Base-by-base conservation (phyloP, 192 early-diverging fungal genomes). In the Backusella australiensis region DNA sequence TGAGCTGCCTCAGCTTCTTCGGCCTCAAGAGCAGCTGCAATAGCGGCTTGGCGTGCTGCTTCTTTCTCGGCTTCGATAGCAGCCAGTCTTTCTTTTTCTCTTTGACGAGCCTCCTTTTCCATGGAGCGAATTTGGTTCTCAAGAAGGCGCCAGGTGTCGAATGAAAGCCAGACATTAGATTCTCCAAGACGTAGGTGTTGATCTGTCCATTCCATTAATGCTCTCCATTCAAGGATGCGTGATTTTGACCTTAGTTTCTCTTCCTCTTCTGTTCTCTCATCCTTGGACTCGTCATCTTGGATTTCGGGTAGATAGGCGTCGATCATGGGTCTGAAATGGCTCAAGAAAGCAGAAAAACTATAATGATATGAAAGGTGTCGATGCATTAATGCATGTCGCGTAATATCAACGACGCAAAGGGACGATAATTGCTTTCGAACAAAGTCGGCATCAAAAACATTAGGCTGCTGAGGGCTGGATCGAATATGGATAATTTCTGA, bases 401-500 rank as follows among this genome's bases (percentile, higher is more conserved):
- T 85, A 71, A 95, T 86, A 42, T 93, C 89, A 9, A 85, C 85
- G 11, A 97, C 79, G 6, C 86, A 87, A 72, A 93, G 80, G 12
- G 86, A 84, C 11, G 85, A 79, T 6, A 97, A 80, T 76, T 97
- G 95, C 23, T 87, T 75, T 39, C 81, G 85, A 39, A 98, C 85
- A 52, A 82, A 83, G 39, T 80, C 83, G 2, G 72, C 53, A 76
- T 96, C 94, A 70, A 91, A 86, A 2, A 67, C 36, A 67, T 83
- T 84, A 0, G 78, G 76, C 32, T 86, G 84, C 11, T 75, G 34
- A 66, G 87, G 82, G 69, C 92, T 90, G 1, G 95, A 90, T 44
- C 87, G 80, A 21, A 97, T 82, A 85, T 97, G 97, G 42, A 94
- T 80, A 7, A 97, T 86, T 53, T 93, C 83, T 92, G 95, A 97